phyloP scores from a whole-genome alignment of 352 stramenopile genomes.

The Pythium dissimile region DNA sequence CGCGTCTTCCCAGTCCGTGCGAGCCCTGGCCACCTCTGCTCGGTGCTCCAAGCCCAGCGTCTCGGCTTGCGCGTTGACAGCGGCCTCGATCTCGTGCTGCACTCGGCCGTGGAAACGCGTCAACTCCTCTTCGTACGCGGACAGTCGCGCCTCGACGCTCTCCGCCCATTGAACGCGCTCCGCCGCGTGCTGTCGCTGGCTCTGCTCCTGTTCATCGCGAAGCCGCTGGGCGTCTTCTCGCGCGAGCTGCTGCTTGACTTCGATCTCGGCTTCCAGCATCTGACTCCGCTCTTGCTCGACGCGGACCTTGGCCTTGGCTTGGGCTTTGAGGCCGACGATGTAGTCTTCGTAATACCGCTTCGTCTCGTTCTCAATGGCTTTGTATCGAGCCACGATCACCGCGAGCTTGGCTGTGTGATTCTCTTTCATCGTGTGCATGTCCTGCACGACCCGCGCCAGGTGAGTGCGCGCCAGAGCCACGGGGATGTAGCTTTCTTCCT shows the following conservation, averaged over 20 bases:
- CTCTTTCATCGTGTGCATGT: conserved; percentile 78
- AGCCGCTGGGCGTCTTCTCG: conserved; percentile 12
- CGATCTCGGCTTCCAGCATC: conserved; percentile 27
- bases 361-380: conserved; percentile 53
- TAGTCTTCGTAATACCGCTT: conserved; percentile 50
- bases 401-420: conserved; percentile 49
- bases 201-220: too few species aligned
- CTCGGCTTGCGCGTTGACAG: neutral
- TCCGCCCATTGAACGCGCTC: conserved; percentile 27
- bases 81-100: conserved; percentile 18
- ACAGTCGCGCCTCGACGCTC: conserved; percentile 35
- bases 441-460: conserved; percentile 59
- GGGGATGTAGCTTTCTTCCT: conserved; percentile 69
- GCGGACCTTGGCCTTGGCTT: conserved; percentile 29
- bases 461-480: conserved; percentile 58
- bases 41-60: neutral
- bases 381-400: conserved; percentile 52
- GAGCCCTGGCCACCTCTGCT: conserved; percentile 27
- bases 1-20: conserved; percentile 44
- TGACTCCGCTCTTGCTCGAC: conserved; percentile 26
- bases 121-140: conserved; percentile 51
- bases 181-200: conserved; percentile 25
- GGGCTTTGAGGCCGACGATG: conserved; percentile 41
- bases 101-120: conserved; percentile 19
- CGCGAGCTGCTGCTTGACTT: conserved; percentile 8